Evolutionary conservation across 192 early-diverging fungal species (phyloP), one percentile per base, ranked within the genome.

Genomic region (Rhizophagus clarus): DNA sequence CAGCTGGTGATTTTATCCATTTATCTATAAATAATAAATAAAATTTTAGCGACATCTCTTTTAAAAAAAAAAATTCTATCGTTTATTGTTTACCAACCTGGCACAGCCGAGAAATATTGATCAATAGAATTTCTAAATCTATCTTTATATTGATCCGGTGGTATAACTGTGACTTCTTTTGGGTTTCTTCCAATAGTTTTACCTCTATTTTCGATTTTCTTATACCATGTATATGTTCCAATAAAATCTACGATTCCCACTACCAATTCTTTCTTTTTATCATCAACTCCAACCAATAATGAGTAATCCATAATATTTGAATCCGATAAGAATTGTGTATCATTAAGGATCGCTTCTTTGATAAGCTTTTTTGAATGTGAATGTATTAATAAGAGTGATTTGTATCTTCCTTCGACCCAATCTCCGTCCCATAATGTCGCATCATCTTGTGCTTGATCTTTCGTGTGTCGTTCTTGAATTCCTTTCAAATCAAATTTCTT

Each of bases 291-390:
- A 22, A 99, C 94, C 6, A 99, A 86, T 61, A 99, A 84, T 24
- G 95, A 97, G 81, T 99, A 99, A 85, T 99, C 97, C 96, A 99
- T 97, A 37, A 98, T 95, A 82, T 97, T 96, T 74, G 94, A 89
- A 72, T 93, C 92, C 4, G 94, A 87, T 73, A 99, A 83, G 81
- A 99, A 99, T 51, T 96, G 87, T 12, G 97, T 97, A 82, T 99
- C 97, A 79, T 97, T 97, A 84, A 88, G 89, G 3, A 99, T 91
- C 4, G 96, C 93, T 15, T 90, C 88, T 45, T 90, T 88, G 31
- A 99, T 84, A 74, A 97, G 86, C 61, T 90, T 87, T 72, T 97
- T 96, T 8, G 95, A 93, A 77, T 97, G 94, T 60, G 95, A 94
- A 72, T 96, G 87, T 20, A 97, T 92, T 79, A 93, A 92, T 9